Evolutionary conservation across 2,329 filamentous ascomycete genomes (phyloP).

Genomic region (Aspergillus sp.): DNA sequence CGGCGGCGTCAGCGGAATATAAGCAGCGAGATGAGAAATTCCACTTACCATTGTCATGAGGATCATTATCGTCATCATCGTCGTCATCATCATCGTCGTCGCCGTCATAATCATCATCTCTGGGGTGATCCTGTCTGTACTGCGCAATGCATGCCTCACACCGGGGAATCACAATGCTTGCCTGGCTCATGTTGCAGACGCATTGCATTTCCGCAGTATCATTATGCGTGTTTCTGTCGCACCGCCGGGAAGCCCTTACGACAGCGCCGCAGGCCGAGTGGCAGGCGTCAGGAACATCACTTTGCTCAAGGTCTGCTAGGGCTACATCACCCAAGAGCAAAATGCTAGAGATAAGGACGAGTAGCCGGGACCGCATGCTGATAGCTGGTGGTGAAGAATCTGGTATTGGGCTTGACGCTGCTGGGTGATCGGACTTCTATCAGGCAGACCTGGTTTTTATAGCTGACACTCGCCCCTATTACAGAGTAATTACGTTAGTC

Average conservation of each 20-base stretch:
- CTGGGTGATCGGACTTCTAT: not conserved
- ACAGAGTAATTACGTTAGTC: no score
- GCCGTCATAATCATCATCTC: slow-evolving; percentile 18
- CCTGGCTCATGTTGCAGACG: slow-evolving; percentile 28
- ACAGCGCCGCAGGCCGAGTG: slow-evolving; percentile 26
- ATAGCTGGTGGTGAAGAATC: not conserved
- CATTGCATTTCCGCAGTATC: slow-evolving; percentile 26
- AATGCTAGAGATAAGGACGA: slow-evolving; percentile 26
- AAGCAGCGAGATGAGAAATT: not conserved
- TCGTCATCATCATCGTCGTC: no score
- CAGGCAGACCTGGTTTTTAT: no score
- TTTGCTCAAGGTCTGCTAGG: slow-evolving; percentile 24
- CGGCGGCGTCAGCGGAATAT: slow-evolving; percentile 5
- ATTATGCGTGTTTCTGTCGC: slow-evolving; percentile 25
- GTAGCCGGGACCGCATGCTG: slow-evolving; percentile 16
- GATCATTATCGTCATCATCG: not conserved
- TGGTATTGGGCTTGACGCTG: not conserved
- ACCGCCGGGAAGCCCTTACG: slow-evolving; percentile 25
- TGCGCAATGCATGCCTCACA: slow-evolving; percentile 36
- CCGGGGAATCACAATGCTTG: slow-evolving; percentile 27
- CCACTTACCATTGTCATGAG: slow-evolving; percentile 28
- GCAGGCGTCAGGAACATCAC: slow-evolving; percentile 31
- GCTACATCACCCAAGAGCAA: slow-evolving; percentile 23
- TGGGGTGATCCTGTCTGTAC: slow-evolving; percentile 17
- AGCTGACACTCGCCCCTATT: no score